phyloP scores from a whole-genome alignment of 768 basidiomycete species.

The Tylopilus sp. region DNA sequence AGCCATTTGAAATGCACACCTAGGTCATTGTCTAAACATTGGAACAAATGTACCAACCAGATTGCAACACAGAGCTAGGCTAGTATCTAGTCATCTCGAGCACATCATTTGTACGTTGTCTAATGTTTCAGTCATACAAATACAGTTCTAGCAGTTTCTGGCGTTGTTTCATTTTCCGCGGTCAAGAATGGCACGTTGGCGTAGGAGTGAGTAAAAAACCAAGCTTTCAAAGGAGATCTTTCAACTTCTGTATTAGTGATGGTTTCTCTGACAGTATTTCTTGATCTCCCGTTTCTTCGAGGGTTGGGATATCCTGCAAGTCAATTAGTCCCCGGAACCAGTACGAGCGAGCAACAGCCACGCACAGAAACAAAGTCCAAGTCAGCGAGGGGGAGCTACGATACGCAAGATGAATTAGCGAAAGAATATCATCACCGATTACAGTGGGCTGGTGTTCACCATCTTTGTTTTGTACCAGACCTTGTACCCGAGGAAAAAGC shows the following conservation, averaged over 20 bases:
- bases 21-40: too few species aligned
- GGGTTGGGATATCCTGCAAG: conserved; percentile 56
- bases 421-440: too few species aligned
- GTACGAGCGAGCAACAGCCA: not conserved
- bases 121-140: too few species aligned
- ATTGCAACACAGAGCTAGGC: too few species aligned
- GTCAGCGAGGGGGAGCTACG: conserved; percentile 33
- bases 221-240: conserved; percentile 7
- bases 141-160: too few species aligned
- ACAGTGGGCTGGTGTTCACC: conserved; percentile 6
- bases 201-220: too few species aligned
- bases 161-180: too few species aligned
- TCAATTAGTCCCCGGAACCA: not conserved
- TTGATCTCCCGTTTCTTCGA: conserved; percentile 61
- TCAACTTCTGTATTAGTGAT: not conserved
- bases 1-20: too few species aligned
- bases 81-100: too few species aligned
- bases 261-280: conserved; percentile 8
- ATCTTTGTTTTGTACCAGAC: conserved; percentile 25
- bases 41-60: too few species aligned
- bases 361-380: conserved; percentile 71
- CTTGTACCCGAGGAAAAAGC: conserved; percentile 45
- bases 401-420: not conserved
- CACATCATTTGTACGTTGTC: too few species aligned
- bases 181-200: too few species aligned